phyloP scores from a whole-genome alignment of 257 asterid genomes.

The Knoxia roxburghii region DNA sequence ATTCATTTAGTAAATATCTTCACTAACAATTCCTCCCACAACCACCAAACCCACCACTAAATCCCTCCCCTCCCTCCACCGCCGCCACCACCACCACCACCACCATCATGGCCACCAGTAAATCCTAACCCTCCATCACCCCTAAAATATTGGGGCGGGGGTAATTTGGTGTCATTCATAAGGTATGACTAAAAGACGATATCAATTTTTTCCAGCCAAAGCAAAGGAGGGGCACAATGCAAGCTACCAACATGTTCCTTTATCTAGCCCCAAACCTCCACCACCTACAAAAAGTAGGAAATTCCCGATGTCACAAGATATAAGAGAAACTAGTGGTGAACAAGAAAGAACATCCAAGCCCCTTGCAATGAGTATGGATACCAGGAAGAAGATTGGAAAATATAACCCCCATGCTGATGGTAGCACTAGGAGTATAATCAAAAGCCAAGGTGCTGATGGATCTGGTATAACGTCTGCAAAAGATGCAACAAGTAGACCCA shows the following conservation, averaged over 20 bases:
- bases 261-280: constrained; percentile 28
- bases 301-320: constrained; percentile 24
- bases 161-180: no score
- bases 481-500: constrained; percentile 72
- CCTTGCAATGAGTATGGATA: constrained; percentile 42
- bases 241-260: constrained; percentile 28
- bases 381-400: constrained; percentile 46
- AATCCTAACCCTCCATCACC: no score
- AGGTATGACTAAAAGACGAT: background rate
- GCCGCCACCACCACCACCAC: no score
- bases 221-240: constrained; percentile 31
- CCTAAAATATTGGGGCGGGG: no score
- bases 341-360: constrained; percentile 38
- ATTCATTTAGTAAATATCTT: no score
- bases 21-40: no score
- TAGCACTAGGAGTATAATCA: constrained; percentile 41
- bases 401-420: constrained; percentile 32
- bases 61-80: no score
- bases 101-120: no score
- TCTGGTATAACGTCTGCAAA: constrained; percentile 83
- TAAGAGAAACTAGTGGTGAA: constrained; percentile 33
- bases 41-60: no score
- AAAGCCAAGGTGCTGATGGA: constrained; percentile 88
- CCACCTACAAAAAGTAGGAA: constrained; percentile 42
- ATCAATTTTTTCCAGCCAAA: constrained; percentile 36